Base-by-base conservation (phyloP, 331 rosid species). In the Quercus phellos region DNA sequence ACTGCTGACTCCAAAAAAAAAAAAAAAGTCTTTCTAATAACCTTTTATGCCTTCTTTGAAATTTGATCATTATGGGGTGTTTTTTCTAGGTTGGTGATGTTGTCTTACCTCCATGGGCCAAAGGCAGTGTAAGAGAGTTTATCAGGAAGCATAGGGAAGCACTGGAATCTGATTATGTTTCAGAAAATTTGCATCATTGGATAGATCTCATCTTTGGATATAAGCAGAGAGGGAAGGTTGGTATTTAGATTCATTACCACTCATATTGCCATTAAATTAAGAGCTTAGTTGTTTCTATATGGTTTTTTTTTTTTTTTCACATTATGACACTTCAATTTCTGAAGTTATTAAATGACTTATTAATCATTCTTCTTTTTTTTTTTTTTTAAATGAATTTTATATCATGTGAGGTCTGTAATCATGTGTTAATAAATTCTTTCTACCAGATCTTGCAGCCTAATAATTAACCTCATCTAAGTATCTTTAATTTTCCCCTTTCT, bases 211-310 rank as follows among this genome's bases (percentile, higher is more conserved):
- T 96, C 68, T 96, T 96, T 84, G 99, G 99, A 79, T 83, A 85
- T 84, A 96, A 93, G 83, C 99, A 96, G 87, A 91, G 98, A 88
- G 99, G 99, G 85, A 96, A 96, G 99, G 99, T 95, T 86, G 54
- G 98, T 90, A 71, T 84, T 80, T 17, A 71, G 76, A 71, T 67
- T 14, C 72, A 74, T 84, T 76, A 24, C 66, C 54, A 22, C 53
- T 21, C 53, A 68, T 51, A 64, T 81, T 68, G 58, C 67, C 75
- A 46, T 66, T 17, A 24, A 80, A n/a, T 73, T 32, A 5, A 3
- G 5, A 27, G 26, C 19, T 10, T n/a, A 12, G 32, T 60, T 55
- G 11, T 32, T 58, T 22, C 21, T 35, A 2, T 51, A 17, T 5
- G 13, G 12, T 24, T 24, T 2, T 66, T 5, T 66, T 2, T 66